These are phyloP conservation scores for Ophiostoma himal-ulmi DNA, from an alignment of 2,329 filamentous ascomycete genomes.

Conservation along the genomic window DNA sequence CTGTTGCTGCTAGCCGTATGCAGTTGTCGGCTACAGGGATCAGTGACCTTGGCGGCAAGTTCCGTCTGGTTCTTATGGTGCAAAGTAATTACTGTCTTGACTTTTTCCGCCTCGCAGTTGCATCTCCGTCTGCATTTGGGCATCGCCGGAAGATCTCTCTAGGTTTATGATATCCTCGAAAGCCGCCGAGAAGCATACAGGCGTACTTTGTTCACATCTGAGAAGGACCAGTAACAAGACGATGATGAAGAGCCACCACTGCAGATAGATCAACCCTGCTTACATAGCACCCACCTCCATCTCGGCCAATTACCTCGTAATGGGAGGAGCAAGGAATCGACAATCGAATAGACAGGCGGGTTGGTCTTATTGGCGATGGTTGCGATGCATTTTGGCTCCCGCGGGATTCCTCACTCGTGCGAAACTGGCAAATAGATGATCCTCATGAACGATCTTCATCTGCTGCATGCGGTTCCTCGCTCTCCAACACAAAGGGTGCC, in stretches of 20 bases:
- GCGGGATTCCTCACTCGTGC: too few species aligned
- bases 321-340: neutral
- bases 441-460: neutral
- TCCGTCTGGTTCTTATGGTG: neutral
- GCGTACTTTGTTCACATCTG: too few species aligned
- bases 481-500: neutral
- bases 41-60: neutral
- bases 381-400: too few species aligned
- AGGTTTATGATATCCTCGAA: neutral
- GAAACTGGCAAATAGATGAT: too few species aligned
- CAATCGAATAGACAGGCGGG: neutral
- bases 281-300: neutral
- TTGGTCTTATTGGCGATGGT: too few species aligned
- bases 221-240: neutral
- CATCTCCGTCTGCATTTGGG: neutral
- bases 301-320: neutral
- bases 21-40: neutral
- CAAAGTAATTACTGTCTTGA: too few species aligned
- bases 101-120: neutral
- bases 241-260: neutral
- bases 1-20: neutral
- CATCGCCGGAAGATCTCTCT: neutral
- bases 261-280: conserved; percentile 3
- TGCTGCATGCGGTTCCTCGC: neutral
- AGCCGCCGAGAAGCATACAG: neutral